Evolutionary conservation across 768 basidiomycete genomes (phyloP).

Genomic region (Rhizopogon vesiculosus): DNA sequence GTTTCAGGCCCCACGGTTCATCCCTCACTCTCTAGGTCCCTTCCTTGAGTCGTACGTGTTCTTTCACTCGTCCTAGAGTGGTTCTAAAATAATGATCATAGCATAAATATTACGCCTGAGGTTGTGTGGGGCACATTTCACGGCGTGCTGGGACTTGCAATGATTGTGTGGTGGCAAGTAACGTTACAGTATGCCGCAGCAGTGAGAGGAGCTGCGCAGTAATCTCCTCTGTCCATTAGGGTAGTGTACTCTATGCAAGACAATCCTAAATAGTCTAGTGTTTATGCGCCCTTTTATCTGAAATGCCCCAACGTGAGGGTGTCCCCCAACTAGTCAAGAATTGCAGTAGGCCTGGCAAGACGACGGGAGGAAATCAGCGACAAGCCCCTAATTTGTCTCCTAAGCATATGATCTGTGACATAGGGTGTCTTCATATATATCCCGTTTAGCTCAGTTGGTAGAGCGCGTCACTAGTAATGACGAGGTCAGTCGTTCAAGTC

Average conservation of each 20-base stretch:
- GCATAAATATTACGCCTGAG: conserved; percentile 68
- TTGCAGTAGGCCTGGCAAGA: too few relatives aligned
- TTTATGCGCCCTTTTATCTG: too few relatives aligned
- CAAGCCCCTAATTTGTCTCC: too few relatives aligned
- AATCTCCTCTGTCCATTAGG: not conserved
- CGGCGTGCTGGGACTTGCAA: conserved; percentile 63
- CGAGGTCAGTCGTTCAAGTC: conserved; percentile 39
- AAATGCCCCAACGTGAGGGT: too few relatives aligned
- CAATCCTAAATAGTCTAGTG: too few relatives aligned
- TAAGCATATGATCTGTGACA: too few relatives aligned
- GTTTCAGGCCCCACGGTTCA: conserved; percentile 73
- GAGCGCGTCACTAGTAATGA: conserved; percentile 47
- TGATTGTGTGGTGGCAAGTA: conserved; percentile 81
- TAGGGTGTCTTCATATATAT: not conserved
- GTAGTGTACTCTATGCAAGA: too few relatives aligned
- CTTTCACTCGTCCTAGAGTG: not conserved
- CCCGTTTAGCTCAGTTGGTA: conserved; percentile 46
- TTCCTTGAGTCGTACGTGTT: conserved; percentile 53
- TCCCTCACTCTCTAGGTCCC: conserved; percentile 66
- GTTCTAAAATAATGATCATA: conserved; percentile 15
- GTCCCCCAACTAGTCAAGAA: too few relatives aligned
- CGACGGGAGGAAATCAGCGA: too few relatives aligned
- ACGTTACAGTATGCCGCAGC: conserved; percentile 52
- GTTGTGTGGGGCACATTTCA: conserved; percentile 67
- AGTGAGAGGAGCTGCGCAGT: conserved; percentile 20